Evolutionary conservation across 2,329 filamentous ascomycete species (phyloP).

Genomic region (Botryotinia convoluta): DNA sequence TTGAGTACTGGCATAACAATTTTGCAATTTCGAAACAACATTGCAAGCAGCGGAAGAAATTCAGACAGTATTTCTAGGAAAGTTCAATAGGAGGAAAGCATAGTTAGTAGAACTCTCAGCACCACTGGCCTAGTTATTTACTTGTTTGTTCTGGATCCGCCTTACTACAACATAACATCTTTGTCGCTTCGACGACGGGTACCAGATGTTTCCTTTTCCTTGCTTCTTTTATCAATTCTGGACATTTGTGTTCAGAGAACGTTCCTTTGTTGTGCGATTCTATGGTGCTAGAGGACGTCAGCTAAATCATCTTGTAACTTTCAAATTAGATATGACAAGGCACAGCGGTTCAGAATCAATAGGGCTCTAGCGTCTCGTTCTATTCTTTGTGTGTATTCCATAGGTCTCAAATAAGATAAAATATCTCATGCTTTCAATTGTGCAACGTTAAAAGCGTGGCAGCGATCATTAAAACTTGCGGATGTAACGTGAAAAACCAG

Average conservation of each 20-base stretch:
- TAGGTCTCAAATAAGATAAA: not conserved
- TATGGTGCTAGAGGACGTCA: too few relatives aligned
- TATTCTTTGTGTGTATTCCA: not conserved
- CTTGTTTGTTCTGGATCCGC: not conserved
- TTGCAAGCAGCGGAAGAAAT: not conserved
- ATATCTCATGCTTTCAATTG: not conserved
- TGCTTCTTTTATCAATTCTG: not conserved
- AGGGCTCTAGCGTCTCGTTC: not conserved
- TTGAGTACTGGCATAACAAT: not conserved
- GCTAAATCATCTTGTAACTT: not conserved
- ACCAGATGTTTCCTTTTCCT: not conserved
- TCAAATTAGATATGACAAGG: not conserved
- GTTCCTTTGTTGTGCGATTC: not conserved
- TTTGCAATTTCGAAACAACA: not conserved
- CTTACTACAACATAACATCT: not conserved
- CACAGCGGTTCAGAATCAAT: not conserved
- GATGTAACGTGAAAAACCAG: not conserved
- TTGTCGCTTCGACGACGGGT: not conserved
- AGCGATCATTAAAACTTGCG: too few relatives aligned
- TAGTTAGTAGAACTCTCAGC: not conserved
- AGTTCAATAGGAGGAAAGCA: not conserved
- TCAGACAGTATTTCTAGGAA: not conserved
- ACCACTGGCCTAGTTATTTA: not conserved
- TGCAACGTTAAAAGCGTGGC: not conserved
- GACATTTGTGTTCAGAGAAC: not conserved